Base-by-base conservation (phyloP, 352 stramenopile genomes). In the Globisporangium middletonii region DNA sequence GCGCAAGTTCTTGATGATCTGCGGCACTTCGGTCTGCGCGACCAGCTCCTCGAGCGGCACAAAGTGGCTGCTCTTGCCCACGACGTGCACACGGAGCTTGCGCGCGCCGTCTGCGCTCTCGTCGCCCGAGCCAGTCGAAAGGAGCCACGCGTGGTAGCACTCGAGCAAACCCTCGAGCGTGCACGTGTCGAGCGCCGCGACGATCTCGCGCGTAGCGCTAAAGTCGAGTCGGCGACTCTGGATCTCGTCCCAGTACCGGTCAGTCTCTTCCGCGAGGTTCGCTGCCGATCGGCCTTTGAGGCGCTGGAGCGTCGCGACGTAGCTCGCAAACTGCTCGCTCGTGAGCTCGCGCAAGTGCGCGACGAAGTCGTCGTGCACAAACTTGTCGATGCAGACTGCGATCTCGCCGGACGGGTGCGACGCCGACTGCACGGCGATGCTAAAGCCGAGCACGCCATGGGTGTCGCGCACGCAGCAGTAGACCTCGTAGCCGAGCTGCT, bases 401-500 rank as follows among this genome's bases (percentile, higher is more conserved):
- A 94, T 84, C 45, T 81, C 69, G 13, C 72, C 67, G 16, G 82
- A 61, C 27, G 80, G 58, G 27, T 87, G 72, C 8, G 73, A 90
- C 7, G 83, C 75, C 18, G 84, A 92, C 55, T 92, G 75, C 28
- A 94, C 78, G 5, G 64, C 73, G 37, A 92, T 64, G 55, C 78
- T 83, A 43, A 85, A 83, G 0, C 84, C 83, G 9, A 94, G 65
- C 13, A 95, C 78, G 9, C 74, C 79, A 43, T 93, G 76, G 0
- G 83, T 93, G 51, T 88, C 81, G 16, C 82, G 76, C 51, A 89
- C 67, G 26, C 69, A 83, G 62, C 87, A 95, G 18, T 56, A 79
- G 13, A 95, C 83, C 35, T 87, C 76, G 59, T 96, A 95, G 8
- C 84, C 85, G 26, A 96, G 70, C 69, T 95, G 79, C 43, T 95